Conservation (phyloP, 352 stramenopile genomes). For the Aphanomyces invadans region DNA sequence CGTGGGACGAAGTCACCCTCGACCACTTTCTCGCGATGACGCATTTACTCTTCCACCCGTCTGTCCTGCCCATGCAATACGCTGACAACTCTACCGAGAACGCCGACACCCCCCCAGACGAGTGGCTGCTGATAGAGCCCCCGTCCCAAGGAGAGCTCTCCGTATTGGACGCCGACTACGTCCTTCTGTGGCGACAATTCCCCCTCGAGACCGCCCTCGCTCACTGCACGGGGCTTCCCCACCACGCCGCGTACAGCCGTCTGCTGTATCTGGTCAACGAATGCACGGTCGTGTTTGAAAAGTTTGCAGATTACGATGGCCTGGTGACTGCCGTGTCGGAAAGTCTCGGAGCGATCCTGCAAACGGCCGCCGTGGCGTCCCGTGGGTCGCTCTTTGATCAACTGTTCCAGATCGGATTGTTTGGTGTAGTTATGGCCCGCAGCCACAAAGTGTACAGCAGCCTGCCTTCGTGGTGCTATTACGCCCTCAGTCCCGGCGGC, state of each 20-base stretch:
- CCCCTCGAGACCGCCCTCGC: constrained; percentile 25
- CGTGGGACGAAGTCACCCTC: constrained; percentile 73
- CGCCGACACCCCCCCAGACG: constrained; percentile 11
- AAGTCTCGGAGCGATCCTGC: constrained; percentile 1
- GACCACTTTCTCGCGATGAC: constrained; percentile 82
- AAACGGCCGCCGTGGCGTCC: background rate
- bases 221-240: background rate
- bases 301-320: constrained; percentile 22
- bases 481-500: constrained; percentile 53
- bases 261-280: constrained; percentile 24
- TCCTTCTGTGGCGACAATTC: constrained; percentile 78
- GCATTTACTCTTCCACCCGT: constrained; percentile 79
- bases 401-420: constrained; percentile 71
- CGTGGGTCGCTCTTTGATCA: constrained; percentile 50
- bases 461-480: constrained; percentile 12
- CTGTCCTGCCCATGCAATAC: constrained; percentile 45
- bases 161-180: constrained; percentile 78
- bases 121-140: constrained; percentile 71
- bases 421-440: constrained; percentile 32
- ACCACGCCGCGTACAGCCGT: background rate
- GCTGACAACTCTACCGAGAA: background rate
- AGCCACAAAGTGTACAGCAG: constrained; percentile 17
- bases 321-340: constrained; percentile 15
- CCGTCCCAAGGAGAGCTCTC: constrained; percentile 32
- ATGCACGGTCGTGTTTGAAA: constrained; percentile 24